Conservation (phyloP, 495 filamentous ascomycete genomes). For the Podospora conica region DNA sequence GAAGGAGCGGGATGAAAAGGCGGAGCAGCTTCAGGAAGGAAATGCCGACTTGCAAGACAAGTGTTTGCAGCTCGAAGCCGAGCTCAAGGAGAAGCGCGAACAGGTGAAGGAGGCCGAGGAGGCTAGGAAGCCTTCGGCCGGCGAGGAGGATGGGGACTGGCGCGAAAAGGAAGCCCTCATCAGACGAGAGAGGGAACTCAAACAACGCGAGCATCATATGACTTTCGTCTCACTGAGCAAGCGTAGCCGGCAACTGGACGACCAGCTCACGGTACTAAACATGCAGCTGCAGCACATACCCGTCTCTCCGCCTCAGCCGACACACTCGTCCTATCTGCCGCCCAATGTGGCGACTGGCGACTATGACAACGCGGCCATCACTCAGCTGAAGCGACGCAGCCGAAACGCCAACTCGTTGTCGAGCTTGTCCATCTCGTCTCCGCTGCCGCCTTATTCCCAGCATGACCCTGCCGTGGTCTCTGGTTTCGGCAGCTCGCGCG, state of each 20-base stretch:
- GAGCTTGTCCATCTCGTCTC: constrained; percentile 35
- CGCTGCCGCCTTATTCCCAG: constrained; percentile 34
- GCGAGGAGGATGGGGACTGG: constrained; percentile 50
- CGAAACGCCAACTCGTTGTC: constrained; percentile 53
- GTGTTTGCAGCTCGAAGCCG: constrained; percentile 38
- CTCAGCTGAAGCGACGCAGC: constrained; percentile 47
- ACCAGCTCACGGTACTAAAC: constrained; percentile 31
- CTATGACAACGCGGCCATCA: constrained; percentile 42
- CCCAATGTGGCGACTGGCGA: constrained; percentile 43
- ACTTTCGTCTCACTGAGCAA: constrained; percentile 31
- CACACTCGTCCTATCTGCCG: constrained; percentile 36
- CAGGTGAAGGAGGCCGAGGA: constrained; percentile 49
- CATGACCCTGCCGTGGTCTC: constrained; percentile 31
- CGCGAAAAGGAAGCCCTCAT: constrained; percentile 40
- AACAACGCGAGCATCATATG: constrained; percentile 22
- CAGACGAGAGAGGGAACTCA: constrained; percentile 40
- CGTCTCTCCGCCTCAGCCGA: constrained; percentile 22
- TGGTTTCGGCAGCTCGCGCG: constrained; percentile 34
- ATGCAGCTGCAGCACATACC: constrained; percentile 30
- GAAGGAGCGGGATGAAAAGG: constrained; percentile 36
- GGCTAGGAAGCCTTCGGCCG: constrained; percentile 46
- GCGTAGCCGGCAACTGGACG: constrained; percentile 31
- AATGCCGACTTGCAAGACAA: constrained; percentile 27
- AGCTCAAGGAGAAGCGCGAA: constrained; percentile 45
- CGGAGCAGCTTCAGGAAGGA: constrained; percentile 21